A percentile compares a stretch with the other conserved stretches of the same genome.
phyloP scores from a whole-genome alignment of 75 land plant species.

The Gnetum montanum region DNA sequence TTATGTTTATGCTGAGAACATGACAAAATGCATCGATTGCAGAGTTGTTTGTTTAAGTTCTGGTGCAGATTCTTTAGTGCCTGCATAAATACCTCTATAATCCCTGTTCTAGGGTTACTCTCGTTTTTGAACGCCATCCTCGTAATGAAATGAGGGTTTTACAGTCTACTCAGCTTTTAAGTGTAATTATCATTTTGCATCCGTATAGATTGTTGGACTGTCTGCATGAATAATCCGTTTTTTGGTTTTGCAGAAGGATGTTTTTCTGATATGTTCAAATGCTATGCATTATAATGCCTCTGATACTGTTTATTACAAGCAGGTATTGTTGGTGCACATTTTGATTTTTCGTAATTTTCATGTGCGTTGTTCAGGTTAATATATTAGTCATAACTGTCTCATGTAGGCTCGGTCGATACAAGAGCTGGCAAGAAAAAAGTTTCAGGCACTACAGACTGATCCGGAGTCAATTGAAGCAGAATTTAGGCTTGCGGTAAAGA shows the following conservation, averaged over 20 bases:
- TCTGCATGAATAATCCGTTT: no score
- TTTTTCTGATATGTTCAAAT: conserved; percentile 75
- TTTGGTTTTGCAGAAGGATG: conserved; percentile 84
- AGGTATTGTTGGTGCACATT: conserved; percentile 32
- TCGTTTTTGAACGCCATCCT: no score
- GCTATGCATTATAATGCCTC: conserved; percentile 94
- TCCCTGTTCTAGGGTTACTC: no score
- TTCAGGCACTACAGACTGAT: conserved; percentile 25
- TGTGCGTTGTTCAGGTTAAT: neutral
- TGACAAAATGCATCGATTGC: no score
- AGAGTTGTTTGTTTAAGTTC: no score
- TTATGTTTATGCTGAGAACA: no score
- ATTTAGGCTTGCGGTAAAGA: conserved; percentile 24
- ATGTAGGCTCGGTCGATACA: conserved; percentile 72
- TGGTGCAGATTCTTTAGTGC: no score
- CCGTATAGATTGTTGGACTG: no score
- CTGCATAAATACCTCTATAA: no score
- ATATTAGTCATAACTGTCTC: conserved; percentile 1
- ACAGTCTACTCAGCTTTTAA: no score
- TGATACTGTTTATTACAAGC: conserved; percentile 74
- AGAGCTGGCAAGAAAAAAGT: conserved; percentile 69
- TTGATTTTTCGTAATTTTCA: neutral
- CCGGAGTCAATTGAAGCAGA: conserved; percentile 26
- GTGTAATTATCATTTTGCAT: no score
- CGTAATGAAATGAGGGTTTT: no score